Base-by-base conservation (phyloP, 352 stramenopile species). In the Globisporangium canariense region DNA sequence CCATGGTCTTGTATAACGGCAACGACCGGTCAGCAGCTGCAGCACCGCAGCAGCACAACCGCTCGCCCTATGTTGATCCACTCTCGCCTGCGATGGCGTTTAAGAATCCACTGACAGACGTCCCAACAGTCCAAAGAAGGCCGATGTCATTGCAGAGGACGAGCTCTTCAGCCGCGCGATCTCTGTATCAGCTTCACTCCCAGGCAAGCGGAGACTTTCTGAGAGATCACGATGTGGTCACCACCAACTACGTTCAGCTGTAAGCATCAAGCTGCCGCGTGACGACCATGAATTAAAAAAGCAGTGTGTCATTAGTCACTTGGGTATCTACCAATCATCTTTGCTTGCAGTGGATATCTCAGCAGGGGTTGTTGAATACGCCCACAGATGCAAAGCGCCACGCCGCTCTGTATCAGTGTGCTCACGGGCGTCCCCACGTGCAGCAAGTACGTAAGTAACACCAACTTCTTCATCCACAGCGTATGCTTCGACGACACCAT, bases 1-100 rank as follows among this genome's bases (percentile, higher is more conserved):
- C 18, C 11, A 59, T 59, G 53, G 6, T 47, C 6, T 25, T 59
- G 53, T 59, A 41, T 9, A 59, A 40, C 7, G 53, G 53, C n/a
- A 32, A 14, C 2, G 53, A 59, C 6, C 18, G 4, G 16, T 46
- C 32, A 46, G 22, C 8, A 34, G 3, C 16, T 16, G 28, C 18
- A 18, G 18, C 34, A 10, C 53, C 40, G 10, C 20, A 54, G 22
- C 20, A 3, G 7, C 25, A 28, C 25, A n/a, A 20, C 22, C 22
- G 30, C 47, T 54, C 20, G 11, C 47, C 47, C 6, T 54, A 54
- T 22, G 20, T 54, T 13, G 47, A 54, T 54, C 22, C 47, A 11
- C 30, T 54, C 47, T 54, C 47, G 0, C 47, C 47, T 54, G 11
- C 25, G 8, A 28, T 32, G 18, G 32, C 32, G 6, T 18, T 46